A percentile compares a stretch with the other conserved stretches of the same genome.
These are phyloP conservation scores for Trichoderma sp. DNA, from an alignment of 2,329 filamentous ascomycete genomes.

Conservation along the genomic window DNA sequence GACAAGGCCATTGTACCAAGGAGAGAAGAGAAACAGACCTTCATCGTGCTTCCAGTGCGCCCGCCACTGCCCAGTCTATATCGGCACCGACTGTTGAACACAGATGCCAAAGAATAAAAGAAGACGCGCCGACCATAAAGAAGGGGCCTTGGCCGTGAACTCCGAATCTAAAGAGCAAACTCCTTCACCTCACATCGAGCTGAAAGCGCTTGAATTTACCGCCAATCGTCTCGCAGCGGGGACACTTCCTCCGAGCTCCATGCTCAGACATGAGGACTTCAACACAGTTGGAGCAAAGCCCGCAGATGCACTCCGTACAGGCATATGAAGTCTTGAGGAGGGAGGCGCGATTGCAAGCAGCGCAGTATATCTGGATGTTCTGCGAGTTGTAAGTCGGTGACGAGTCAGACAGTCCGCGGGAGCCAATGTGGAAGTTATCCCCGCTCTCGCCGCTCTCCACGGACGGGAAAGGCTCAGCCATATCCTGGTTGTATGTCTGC, in stretches of 20 bases:
- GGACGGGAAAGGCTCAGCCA: conserved; percentile 80
- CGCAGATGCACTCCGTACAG: conserved; percentile 95
- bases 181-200: conserved; percentile 61
- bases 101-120: not conserved
- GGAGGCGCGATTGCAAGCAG: conserved; percentile 78
- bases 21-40: conserved; percentile 13
- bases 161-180: not conserved
- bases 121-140: not conserved
- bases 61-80: conserved; percentile 16
- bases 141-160: not conserved
- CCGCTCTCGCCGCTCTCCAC: conserved; percentile 78
- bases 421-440: conserved; percentile 71
- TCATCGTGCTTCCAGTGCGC: conserved; percentile 26
- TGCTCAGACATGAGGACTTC: conserved; percentile 77
- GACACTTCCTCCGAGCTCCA: conserved; percentile 74
- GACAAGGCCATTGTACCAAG: conserved; percentile 13
- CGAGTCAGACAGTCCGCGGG: conserved; percentile 66
- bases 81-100: not conserved
- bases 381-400: conserved; percentile 74
- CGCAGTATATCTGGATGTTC: conserved; percentile 87
- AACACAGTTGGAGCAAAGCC: conserved; percentile 85
- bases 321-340: conserved; percentile 83
- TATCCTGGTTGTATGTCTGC: conserved; percentile 61
- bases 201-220: conserved; percentile 84
- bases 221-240: conserved; percentile 76